Evolutionary conservation across 2,329 filamentous ascomycete species (phyloP), one percentile per base, ranked within the genome.

Genomic region (Sporothrix brunneoviolacea): DNA sequence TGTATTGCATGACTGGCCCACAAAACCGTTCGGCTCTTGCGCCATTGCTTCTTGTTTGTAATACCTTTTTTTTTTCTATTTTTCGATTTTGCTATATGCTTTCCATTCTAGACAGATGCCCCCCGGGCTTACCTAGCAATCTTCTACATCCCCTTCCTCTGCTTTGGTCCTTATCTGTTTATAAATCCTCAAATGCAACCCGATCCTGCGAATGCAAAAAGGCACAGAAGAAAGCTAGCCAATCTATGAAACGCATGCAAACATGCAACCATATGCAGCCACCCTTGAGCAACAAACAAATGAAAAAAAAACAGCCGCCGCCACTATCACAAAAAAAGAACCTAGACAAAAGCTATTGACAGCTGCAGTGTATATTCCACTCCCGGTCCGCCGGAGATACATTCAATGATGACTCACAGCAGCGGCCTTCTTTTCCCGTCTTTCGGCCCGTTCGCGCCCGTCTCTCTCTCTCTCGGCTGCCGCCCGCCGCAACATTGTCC

Each of bases 391-490:
- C 45, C 46, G 21, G 36, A 42, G 4, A 19, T 27, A 16, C 12
- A 28, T 35, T 18, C 19, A 22, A 39, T 28, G 10, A 42, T 49
- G 46, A 49, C 18, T 49, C 38, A 49, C 28, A 39, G 12, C 36
- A 35, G 28, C 35, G 15, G 1, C 32, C 44, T 21, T 18, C 21
- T 24, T 27, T 45, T 30, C n/a, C 22, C 44, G 16, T 22, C 24
- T 21, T 13, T 38, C 33, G 35, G 44, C 35, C 43, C 33, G 43
- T 9, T 28, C 21, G 21, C 32, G 37, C 43, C 43, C 43, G 43
- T 22, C 30, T 46, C 28, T 46, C 33, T n/a, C n/a, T n/a, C n/a
- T n/a, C n/a, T n/a, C n/a, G 42, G 42, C 42, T 45, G 41, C 41
- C 28, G 42, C 27, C 32, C 42, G 42, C 21, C 21, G 19, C 32